Evolutionary conservation across 1,284 basidiomycete species (phyloP).

Genomic region (Cryptococcus floricola): DNA sequence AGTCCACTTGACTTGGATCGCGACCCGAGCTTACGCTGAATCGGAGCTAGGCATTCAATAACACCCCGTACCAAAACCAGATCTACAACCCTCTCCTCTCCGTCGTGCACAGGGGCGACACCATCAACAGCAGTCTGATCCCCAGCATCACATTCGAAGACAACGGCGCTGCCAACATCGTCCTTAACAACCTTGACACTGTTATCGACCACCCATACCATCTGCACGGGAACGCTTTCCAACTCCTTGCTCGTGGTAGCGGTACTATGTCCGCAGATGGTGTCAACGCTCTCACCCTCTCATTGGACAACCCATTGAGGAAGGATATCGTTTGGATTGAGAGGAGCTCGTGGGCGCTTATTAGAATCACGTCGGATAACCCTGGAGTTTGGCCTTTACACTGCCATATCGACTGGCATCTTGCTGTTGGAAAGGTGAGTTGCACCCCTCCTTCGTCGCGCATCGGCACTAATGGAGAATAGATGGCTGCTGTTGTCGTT

Average conservation of each 20-base stretch:
- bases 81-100: constrained; percentile 38
- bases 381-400: constrained; percentile 28
- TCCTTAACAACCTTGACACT: constrained; percentile 42
- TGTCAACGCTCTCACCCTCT: constrained; percentile 21
- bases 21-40: background rate
- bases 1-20: background rate
- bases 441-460: background rate
- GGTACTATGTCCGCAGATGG: constrained; percentile 25
- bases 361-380: constrained; percentile 26
- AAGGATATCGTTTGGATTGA: constrained; percentile 43
- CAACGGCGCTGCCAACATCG: constrained; percentile 24
- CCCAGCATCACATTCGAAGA: constrained; percentile 26
- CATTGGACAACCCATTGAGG: constrained; percentile 38
- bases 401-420: constrained; percentile 32
- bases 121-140: constrained; percentile 16
- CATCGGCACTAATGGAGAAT: background rate
- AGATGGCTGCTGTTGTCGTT: constrained; percentile 17
- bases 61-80: constrained; percentile 27
- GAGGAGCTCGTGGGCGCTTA: constrained; percentile 18
- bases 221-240: constrained; percentile 31
- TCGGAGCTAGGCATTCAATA: constrained; percentile 29
- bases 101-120: constrained; percentile 20
- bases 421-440: constrained; percentile 17
- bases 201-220: constrained; percentile 44
- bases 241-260: constrained; percentile 37